Base-by-base conservation (phyloP, 768 basidiomycete species). In the Amanita jacksonii region DNA sequence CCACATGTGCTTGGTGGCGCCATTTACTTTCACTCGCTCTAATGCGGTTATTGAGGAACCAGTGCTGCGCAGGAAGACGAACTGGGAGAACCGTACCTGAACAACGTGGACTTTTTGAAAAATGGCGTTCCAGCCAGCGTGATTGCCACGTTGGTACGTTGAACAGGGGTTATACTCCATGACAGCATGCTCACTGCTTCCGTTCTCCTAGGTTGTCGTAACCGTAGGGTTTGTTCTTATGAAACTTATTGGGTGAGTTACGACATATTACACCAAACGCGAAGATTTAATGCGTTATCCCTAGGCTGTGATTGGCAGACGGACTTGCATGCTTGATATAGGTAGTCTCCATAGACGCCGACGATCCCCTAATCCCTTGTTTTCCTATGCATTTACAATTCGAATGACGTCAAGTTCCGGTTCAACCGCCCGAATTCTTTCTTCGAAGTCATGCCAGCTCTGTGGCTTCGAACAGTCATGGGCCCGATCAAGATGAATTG, bases 81-180 rank as follows among this genome's bases (percentile, higher is more conserved):
- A 56, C 73, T 98, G 41, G 94, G 96, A 2, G 79, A 90, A 53
- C 63, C 85, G 28, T 99, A 96, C 68, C 69, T 92, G 35, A 65
- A 81, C 39, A 81, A 88, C 58, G 61, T 82, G 7, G 93, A 97
- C 62, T 96, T 97, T 66, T 63, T 96, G 52, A 89, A 88, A 68
- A 92, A 90, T 52, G 91, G 93, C 35, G 79, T 98, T 13, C 93
- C 91, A 0, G 89, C 93, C n/a, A 92, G 89, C 51, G 69, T 96
- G 45, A 78, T 98, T 34, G 86, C 94, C 10, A 80, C 85, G 0
- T 56, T 84, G 52, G 90, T 94, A 54, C 51, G 77, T 18, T 8
- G 5, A n/a, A 9, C 1, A 16, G 36, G 7, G 8, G n/a, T 15
- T 37, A 12, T 6, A 28, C 6, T 25, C 6, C 15, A 22, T 15